A percentile compares a stretch with the other conserved stretches of the same genome.
These are phyloP conservation scores for Penicillium concentricum DNA, from an alignment of 2,329 filamentous ascomycete species.

Conservation along the genomic window DNA sequence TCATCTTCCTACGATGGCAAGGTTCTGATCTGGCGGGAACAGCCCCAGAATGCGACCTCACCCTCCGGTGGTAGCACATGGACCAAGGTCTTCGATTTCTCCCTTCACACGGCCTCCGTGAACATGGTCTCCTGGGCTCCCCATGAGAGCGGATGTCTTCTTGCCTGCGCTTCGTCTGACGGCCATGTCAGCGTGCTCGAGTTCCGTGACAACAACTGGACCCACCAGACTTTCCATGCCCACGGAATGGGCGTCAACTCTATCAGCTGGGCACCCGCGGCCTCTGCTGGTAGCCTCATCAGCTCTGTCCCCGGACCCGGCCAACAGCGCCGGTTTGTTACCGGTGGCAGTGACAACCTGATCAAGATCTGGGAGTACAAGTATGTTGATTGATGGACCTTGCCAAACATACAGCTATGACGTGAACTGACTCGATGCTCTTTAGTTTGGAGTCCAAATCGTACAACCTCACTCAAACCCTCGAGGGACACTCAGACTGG, in stretches of 20 bases:
- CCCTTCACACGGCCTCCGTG: constrained; percentile 90
- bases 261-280: constrained; percentile 90
- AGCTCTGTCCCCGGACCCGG: constrained; percentile 65
- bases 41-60: constrained; percentile 46
- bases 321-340: constrained; percentile 80
- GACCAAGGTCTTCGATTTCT: constrained; percentile 90
- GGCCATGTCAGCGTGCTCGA: constrained; percentile 92
- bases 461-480: constrained; percentile 55
- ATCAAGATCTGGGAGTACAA: constrained; percentile 93
- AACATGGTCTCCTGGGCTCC: constrained; percentile 98
- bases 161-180: constrained; percentile 92
- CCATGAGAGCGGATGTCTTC: constrained; percentile 88
- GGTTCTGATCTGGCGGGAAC: constrained; percentile 97
- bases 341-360: constrained; percentile 88
- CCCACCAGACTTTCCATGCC: constrained; percentile 83
- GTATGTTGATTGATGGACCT: constrained; percentile 30
- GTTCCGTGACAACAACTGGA: constrained; percentile 94
- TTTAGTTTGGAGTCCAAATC: constrained; percentile 51
- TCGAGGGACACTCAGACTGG: constrained; percentile 89
- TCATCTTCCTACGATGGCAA: constrained; percentile 96
- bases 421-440: constrained; percentile 1
- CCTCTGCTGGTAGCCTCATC: constrained; percentile 78
- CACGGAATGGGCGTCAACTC: constrained; percentile 94
- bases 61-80: constrained; percentile 56
- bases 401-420: background rate